Evolutionary conservation across 2,329 filamentous ascomycete genomes (phyloP).

Genomic region (Ascochyta pisi): DNA sequence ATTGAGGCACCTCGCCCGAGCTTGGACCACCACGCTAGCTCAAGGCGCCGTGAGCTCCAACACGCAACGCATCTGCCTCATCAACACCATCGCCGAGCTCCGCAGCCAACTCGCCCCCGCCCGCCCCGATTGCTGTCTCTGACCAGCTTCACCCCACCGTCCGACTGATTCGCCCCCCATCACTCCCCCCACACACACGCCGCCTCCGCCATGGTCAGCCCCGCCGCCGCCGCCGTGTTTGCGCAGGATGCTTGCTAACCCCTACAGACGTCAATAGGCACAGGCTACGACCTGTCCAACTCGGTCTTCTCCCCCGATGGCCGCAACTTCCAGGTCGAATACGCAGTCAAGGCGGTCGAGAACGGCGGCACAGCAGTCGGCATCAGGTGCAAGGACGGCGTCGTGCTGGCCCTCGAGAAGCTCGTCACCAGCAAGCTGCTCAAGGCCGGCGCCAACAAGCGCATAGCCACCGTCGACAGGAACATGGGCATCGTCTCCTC

Average conservation of each 20-base stretch:
- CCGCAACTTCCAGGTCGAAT: slow-evolving; percentile 98
- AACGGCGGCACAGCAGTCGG: slow-evolving; percentile 96
- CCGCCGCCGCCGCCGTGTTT: slow-evolving; percentile 17
- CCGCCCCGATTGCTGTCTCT: neutral
- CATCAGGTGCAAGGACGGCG: slow-evolving; percentile 95
- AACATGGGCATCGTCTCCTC: slow-evolving; percentile 94
- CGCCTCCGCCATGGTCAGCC: slow-evolving; percentile 39
- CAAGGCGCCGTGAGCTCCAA: slow-evolving; percentile 27
- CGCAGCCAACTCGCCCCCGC: slow-evolving; percentile 6
- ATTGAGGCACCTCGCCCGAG: neutral
- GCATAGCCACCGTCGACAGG: slow-evolving; percentile 92
- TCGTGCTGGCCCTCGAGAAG: slow-evolving; percentile 96
- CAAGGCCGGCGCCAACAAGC: slow-evolving; percentile 94
- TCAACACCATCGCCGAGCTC: slow-evolving; percentile 30
- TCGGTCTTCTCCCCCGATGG: slow-evolving; percentile 99
- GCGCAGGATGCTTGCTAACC: slow-evolving; percentile 25
- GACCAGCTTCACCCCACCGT: neutral
- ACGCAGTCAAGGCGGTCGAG: slow-evolving; percentile 97
- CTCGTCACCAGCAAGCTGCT: slow-evolving; percentile 93
- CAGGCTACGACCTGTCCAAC: slow-evolving; percentile 98
- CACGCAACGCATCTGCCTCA: slow-evolving; percentile 44
- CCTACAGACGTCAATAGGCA: slow-evolving; percentile 94
- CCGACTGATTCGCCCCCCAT: neutral
- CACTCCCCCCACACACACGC: neutral
- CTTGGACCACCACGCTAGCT: slow-evolving; percentile 12